Percentiles rank a stretch among this genome's conserved stretches.
These are phyloP conservation scores for Daldinia vernicosa DNA, from an alignment of 495 filamentous ascomycete genomes.

Conservation along the genomic window DNA sequence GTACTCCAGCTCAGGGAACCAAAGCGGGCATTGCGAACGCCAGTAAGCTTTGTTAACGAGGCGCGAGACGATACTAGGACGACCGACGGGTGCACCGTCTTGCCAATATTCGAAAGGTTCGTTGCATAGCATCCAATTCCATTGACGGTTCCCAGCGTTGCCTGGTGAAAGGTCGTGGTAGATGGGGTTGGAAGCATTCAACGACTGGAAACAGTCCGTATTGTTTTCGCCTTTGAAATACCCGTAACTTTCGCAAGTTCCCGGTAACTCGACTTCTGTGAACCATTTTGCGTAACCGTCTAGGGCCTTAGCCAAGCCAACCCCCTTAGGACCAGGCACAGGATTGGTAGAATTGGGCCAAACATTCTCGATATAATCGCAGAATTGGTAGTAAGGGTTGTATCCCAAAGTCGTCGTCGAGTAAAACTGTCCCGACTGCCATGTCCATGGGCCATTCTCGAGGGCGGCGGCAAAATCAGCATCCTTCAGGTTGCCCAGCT, in stretches of 20 bases:
- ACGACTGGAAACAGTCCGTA: slow-evolving; percentile 65
- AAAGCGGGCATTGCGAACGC: slow-evolving; percentile 65
- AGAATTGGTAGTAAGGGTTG: slow-evolving; percentile 64
- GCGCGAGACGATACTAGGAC: slow-evolving; percentile 62
- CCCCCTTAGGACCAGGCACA: slow-evolving; percentile 53
- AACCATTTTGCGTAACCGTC: slow-evolving; percentile 63
- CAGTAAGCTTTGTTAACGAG: slow-evolving; percentile 66
- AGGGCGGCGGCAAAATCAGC: slow-evolving; percentile 68
- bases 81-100: slow-evolving; percentile 58
- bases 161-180: slow-evolving; percentile 63
- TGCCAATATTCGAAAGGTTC: slow-evolving; percentile 71
- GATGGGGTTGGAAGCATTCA: slow-evolving; percentile 64
- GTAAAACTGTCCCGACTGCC: slow-evolving; percentile 63
- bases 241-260: slow-evolving; percentile 52
- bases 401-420: slow-evolving; percentile 49
- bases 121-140: slow-evolving; percentile 73
- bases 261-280: slow-evolving; percentile 57
- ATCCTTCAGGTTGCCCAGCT: slow-evolving; percentile 59
- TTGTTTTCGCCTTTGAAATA: slow-evolving; percentile 58
- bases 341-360: slow-evolving; percentile 39
- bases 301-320: slow-evolving; percentile 59
- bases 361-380: slow-evolving; percentile 54
- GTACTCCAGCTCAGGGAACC: slow-evolving; percentile 65
- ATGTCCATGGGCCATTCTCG: slow-evolving; percentile 64
- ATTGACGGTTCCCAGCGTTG: slow-evolving; percentile 67